These are phyloP conservation scores for Yarrowia divulgata DNA, from an alignment of 805 yeast species.

Conservation along the genomic window DNA sequence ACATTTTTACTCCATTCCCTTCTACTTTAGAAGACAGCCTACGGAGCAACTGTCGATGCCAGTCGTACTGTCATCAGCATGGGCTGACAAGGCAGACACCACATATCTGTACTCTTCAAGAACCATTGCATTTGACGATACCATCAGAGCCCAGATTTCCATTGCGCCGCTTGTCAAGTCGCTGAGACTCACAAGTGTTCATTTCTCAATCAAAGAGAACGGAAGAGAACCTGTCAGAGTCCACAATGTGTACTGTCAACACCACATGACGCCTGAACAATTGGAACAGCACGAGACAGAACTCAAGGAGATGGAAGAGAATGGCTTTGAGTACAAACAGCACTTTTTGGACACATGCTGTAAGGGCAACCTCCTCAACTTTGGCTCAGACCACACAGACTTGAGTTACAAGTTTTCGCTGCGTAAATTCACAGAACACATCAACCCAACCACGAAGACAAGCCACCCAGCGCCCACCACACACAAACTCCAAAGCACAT, in stretches of 20 bases:
- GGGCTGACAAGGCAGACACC: slow-evolving; percentile 9
- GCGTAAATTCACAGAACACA: slow-evolving; percentile 5
- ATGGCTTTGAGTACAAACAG: slow-evolving; percentile 5
- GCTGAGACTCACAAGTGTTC: slow-evolving; percentile 8
- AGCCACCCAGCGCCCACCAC: slow-evolving; percentile 7
- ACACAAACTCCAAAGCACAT: not conserved
- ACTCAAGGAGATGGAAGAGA: slow-evolving; percentile 2
- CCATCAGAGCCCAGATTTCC: not conserved
- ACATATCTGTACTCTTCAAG: slow-evolving; percentile 2
- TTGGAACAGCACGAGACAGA: slow-evolving; percentile 20
- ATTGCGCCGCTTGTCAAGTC: not conserved
- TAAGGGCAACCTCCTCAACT: slow-evolving; percentile 3
- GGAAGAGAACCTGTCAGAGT: slow-evolving; percentile 1
- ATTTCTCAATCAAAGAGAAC: slow-evolving; percentile 18
- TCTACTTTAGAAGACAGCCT: slow-evolving; percentile 14
- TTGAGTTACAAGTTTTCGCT: slow-evolving; percentile 8
- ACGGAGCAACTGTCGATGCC: not conserved
- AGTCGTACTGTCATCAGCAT: not conserved
- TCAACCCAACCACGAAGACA: slow-evolving; percentile 15
- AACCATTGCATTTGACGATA: slow-evolving; percentile 2
- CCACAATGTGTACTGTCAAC: slow-evolving; percentile 21
- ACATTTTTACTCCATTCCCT: not conserved
- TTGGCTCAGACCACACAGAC: slow-evolving; percentile 2
- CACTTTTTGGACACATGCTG: slow-evolving; percentile 27
- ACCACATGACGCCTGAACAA: slow-evolving; percentile 16